Evolutionary conservation across 2,329 filamentous ascomycete species (phyloP), one percentile per base, ranked within the genome.

Genomic region (Xylaria sp.): DNA sequence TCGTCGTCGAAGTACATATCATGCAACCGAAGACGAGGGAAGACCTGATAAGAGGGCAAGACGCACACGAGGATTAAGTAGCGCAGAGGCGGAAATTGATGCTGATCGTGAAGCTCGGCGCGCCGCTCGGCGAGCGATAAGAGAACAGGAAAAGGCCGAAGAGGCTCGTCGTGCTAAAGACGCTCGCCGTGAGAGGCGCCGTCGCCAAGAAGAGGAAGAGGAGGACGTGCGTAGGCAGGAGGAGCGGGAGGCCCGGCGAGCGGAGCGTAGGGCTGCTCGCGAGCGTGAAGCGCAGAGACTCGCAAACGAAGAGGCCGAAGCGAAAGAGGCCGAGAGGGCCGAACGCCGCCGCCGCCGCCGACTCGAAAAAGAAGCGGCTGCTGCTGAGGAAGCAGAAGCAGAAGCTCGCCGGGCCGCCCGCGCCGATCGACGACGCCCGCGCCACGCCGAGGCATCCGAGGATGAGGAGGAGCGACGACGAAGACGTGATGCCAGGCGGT

Each of bases 81-180:
- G 81, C 59, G 77, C 74, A 40, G 85, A 86, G 38, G 81, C 74
- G 13, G 83, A 82, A 27, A 76, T 73, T 3, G 85, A 87, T 15
- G 79, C 81, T 29, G 86, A 88, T 11, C 79, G 81, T 25, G 89
- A 90, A 72, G 85, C 84, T 21, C 83, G 86, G 48, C 83, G 83
- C 44, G 86, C 85, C 29, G 86, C 87, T 58, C 85, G 88, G n/a
- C 84, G 83, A 58, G 82, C 85, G 1, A 83, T 80, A 53, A 83
- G 82, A 15, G 81, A 83, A 2, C 85, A 87, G 58, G 81, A 85
- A 23, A 80, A 76, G 46, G 80, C 79, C 6, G 86, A 85, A 67
- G 85, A 88, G 15, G 48, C 52, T 27, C 60, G 46, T 4, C 60
- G 46, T 13, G 47, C 51, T 15, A 61, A 63, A 35, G 85, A 85